Percentiles rank a stretch among this genome's conserved stretches.
phyloP scores from a whole-genome alignment of 495 filamentous ascomycete genomes.

The Polyplosphaeria fusca region DNA sequence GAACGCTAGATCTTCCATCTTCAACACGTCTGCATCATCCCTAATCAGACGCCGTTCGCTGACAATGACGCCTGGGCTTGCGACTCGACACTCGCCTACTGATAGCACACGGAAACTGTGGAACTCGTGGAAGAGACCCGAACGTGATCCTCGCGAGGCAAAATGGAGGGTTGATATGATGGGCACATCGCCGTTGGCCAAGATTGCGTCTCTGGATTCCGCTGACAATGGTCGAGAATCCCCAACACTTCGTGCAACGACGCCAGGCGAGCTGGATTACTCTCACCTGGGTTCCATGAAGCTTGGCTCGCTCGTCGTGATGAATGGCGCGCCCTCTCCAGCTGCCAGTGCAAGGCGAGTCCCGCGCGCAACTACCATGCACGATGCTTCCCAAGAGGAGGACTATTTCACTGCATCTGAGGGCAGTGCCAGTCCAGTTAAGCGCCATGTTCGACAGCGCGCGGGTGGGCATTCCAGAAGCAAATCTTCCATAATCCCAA shows the following conservation, averaged over 20 bases:
- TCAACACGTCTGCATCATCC: constrained; percentile 24
- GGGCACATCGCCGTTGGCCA: constrained; percentile 23
- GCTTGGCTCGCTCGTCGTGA: constrained; percentile 41
- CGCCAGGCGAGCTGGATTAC: constrained; percentile 39
- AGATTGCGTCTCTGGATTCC: constrained; percentile 32
- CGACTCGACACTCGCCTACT: constrained; percentile 33
- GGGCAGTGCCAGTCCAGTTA: constrained; percentile 8
- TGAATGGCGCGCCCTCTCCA: constrained; percentile 43
- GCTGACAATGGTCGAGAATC: constrained; percentile 27
- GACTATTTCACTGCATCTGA: constrained; percentile 37
- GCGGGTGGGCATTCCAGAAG: constrained; percentile 10
- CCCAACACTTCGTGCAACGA: constrained; percentile 30
- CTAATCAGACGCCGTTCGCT: constrained; percentile 34
- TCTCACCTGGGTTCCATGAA: constrained; percentile 36
- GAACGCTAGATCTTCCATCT: constrained; percentile 1
- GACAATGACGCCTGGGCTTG: constrained; percentile 34
- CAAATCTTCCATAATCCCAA: constrained; percentile 19
- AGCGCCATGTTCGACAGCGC: not conserved
- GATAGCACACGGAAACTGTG: constrained; percentile 21
- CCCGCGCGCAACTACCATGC: constrained; percentile 11
- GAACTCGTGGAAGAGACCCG: constrained; percentile 23
- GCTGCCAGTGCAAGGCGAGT: constrained; percentile 30
- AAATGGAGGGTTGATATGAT: constrained; percentile 31
- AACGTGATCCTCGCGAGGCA: not conserved
- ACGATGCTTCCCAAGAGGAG: constrained; percentile 21